phyloP scores from a whole-genome alignment of 148 eudicot species.

The Cornus florida region DNA sequence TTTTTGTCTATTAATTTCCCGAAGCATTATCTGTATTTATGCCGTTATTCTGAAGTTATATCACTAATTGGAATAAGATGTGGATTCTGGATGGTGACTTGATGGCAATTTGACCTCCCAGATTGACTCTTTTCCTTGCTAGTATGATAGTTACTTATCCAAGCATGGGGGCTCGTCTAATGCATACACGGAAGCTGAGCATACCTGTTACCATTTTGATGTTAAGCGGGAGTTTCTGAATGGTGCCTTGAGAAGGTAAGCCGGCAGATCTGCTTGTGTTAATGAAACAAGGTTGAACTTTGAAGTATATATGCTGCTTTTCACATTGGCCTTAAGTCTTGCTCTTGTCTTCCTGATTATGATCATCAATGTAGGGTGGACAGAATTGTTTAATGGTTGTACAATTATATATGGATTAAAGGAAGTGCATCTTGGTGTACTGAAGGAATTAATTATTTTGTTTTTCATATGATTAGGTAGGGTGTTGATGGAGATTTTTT shows the following conservation, averaged over 20 bases:
- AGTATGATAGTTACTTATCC: conserved; percentile 97
- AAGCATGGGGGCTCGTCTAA: conserved; percentile 98
- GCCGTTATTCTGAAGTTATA: not conserved
- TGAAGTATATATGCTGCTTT: not conserved
- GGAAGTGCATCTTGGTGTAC: conserved; percentile 1
- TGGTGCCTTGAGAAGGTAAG: conserved; percentile 71
- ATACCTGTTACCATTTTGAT: conserved; percentile 96
- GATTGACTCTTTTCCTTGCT: conserved; percentile 36
- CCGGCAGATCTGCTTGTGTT: not conserved
- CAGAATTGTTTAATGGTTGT: not conserved
- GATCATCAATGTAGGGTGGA: not conserved
- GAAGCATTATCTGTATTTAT: not conserved
- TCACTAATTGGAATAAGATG: not conserved
- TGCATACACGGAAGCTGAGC: conserved; percentile 95
- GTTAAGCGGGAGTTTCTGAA: conserved; percentile 83
- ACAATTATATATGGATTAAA: not conserved
- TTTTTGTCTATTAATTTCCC: not conserved
- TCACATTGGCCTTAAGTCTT: not conserved
- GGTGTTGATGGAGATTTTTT: too few species aligned
- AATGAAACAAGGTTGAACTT: not conserved
- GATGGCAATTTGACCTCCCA: not conserved
- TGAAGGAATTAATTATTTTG: not conserved
- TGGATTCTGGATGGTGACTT: not conserved
- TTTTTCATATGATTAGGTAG: not conserved
- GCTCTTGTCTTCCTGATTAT: not conserved